Percentiles rank a stretch among this genome's conserved stretches.
phyloP scores from a whole-genome alignment of 495 filamentous ascomycete genomes.

The Amorphotheca resinae region DNA sequence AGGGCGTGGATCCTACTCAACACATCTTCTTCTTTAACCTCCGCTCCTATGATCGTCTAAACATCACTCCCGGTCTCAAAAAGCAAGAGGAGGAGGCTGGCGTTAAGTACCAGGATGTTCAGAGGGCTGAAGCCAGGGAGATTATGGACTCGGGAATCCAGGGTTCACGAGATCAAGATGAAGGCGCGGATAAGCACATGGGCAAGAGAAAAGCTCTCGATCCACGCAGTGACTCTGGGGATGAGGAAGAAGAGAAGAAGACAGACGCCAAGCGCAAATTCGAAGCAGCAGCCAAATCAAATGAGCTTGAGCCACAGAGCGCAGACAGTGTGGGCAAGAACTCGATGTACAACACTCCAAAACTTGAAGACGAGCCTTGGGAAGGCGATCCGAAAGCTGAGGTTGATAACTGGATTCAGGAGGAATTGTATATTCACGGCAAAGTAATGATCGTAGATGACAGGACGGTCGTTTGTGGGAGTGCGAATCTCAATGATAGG shows the following conservation, averaged over 20 bases:
- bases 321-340: conserved; percentile 63
- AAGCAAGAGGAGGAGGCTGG: conserved; percentile 66
- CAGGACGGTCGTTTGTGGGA: conserved; percentile 68
- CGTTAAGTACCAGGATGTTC: conserved; percentile 71
- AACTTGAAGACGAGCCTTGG: conserved; percentile 59
- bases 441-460: conserved; percentile 86
- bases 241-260: conserved; percentile 29
- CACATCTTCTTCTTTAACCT: conserved; percentile 90
- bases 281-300: conserved; percentile 40
- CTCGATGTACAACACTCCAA: conserved; percentile 61
- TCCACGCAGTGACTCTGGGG: conserved; percentile 32
- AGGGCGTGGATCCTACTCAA: conserved; percentile 68
- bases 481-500: conserved; percentile 86
- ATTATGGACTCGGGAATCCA: conserved; percentile 63
- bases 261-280: conserved; percentile 50
- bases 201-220: conserved; percentile 22
- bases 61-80: conserved; percentile 56
- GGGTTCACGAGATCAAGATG: conserved; percentile 13
- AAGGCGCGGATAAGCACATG: conserved; percentile 18
- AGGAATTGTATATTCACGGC: conserved; percentile 87
- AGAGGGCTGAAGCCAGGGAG: conserved; percentile 73
- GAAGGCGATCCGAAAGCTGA: conserved; percentile 60
- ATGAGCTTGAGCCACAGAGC: conserved; percentile 32
- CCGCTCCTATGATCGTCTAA: conserved; percentile 79
- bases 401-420: conserved; percentile 78